Evolutionary conservation across 805 yeast species (phyloP), one percentile per base, ranked within the genome.

Genomic region (Lipomyces lipofer): DNA sequence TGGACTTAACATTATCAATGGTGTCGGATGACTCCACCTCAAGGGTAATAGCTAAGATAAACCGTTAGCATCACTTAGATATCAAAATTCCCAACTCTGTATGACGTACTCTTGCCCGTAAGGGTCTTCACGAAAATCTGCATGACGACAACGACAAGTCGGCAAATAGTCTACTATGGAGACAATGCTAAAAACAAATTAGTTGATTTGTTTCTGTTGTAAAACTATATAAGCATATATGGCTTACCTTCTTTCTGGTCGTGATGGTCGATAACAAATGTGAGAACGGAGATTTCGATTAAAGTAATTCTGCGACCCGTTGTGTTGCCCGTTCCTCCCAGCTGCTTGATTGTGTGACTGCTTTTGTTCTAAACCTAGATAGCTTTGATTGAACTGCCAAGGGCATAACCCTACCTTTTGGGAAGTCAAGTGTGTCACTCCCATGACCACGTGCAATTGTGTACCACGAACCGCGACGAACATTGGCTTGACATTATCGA

Each of bases 1-100:
- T 90, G 69, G 95, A 80, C 82, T 89, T 91, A 79, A 91, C 97
- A 70, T 88, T 89, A 83, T 90, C 97, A 73, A 92, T 89, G 63
- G 97, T 89, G 82, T 91, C 97, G 58, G 96, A 88, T 63, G 97
- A 89, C 80, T 91, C 97, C 66, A 90, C 97, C 81, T 91, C 97
- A 66, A 91, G 84, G 74, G 97, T 91, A 81, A 94, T 92, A 74
- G 98, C 58, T 49, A n/a, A n/a, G 24, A 19, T 10, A 4, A 8
- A n/a, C 33, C 25, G 38, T 22, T 27, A 24, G 35, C 51, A 43
- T 4, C n/a, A 6, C 4, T 21, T 9, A 10, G 8, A 8, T 15
- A 13, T 9, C 10, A 29, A n/a, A 2, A 9, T 9, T 12, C 22
- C 86, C 27, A 3, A 21, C 13, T n/a, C 22, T 22, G 19, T 6